These are phyloP conservation scores for Daldinia loculata DNA, from an alignment of 495 filamentous ascomycete genomes.

Conservation along the genomic window DNA sequence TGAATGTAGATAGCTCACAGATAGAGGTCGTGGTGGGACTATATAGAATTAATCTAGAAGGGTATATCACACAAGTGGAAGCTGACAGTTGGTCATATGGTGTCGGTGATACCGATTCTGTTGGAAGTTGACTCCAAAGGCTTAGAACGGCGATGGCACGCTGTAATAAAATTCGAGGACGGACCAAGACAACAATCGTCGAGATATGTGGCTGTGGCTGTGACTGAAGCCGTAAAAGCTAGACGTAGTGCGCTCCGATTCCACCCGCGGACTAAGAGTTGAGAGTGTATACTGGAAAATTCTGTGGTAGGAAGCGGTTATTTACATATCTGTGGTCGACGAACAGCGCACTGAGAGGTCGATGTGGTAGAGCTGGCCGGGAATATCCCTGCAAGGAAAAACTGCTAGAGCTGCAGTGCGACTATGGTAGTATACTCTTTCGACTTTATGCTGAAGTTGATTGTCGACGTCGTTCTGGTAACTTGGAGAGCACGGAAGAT, in stretches of 20 bases:
- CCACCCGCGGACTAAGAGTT: conserved; percentile 32
- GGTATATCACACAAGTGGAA: conserved; percentile 23
- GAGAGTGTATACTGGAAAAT: conserved; percentile 25
- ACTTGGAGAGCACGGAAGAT: conserved; percentile 12
- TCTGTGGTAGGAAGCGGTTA: conserved; percentile 35
- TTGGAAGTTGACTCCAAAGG: conserved; percentile 14
- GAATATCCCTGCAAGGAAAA: conserved; percentile 36
- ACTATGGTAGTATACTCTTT: conserved; percentile 38
- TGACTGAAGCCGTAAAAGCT: conserved; percentile 17
- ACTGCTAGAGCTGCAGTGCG: conserved; percentile 35
- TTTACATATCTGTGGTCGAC: conserved; percentile 41
- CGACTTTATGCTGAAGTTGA: conserved; percentile 25
- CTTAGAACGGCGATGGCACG: conserved; percentile 12
- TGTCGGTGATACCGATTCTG: conserved; percentile 27
- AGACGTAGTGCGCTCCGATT: conserved; percentile 28
- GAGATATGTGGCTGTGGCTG: conserved; percentile 26
- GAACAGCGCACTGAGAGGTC: conserved; percentile 34
- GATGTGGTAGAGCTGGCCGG: conserved; percentile 26
- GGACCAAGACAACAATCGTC: conserved; percentile 34
- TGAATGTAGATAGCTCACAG: conserved; percentile 10
- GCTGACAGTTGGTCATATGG: conserved; percentile 18
- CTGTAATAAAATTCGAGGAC: conserved; percentile 16
- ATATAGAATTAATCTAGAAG: conserved; percentile 35
- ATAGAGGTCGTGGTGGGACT: conserved; percentile 29
- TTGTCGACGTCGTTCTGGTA: conserved; percentile 24